Evolutionary conservation across 2,329 filamentous ascomycete genomes (phyloP).

Genomic region (Colletotrichum sp.): DNA sequence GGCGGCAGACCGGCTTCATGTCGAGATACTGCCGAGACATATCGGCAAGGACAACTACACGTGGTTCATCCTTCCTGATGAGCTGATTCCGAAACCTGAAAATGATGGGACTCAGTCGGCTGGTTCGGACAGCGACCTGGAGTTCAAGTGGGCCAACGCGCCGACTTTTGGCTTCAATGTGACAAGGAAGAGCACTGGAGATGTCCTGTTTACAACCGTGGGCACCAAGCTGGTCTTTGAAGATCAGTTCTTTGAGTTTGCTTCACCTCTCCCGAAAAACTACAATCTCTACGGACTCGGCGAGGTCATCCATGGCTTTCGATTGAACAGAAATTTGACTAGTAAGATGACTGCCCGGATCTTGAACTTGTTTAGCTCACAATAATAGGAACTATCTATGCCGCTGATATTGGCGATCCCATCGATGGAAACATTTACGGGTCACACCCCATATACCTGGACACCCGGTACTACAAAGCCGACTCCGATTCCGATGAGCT

Average conservation of each 20-base stretch:
- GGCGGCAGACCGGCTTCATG: slow-evolving; percentile 66
- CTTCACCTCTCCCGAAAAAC: slow-evolving; percentile 67
- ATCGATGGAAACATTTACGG: slow-evolving; percentile 77
- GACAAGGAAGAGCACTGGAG: slow-evolving; percentile 61
- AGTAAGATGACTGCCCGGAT: slow-evolving; percentile 41
- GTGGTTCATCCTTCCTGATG: slow-evolving; percentile 71
- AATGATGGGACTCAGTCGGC: not conserved
- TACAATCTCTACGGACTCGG: slow-evolving; percentile 81
- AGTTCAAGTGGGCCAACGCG: slow-evolving; percentile 57
- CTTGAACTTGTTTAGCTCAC: not conserved
- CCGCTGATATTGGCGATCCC: slow-evolving; percentile 70
- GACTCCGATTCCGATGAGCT: slow-evolving; percentile 50
- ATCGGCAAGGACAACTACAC: slow-evolving; percentile 66
- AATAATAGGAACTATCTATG: slow-evolving; percentile 53
- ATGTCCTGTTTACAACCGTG: slow-evolving; percentile 71
- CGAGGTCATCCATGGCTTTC: slow-evolving; percentile 73
- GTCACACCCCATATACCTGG: slow-evolving; percentile 78
- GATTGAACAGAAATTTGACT: slow-evolving; percentile 76
- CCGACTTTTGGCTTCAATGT: slow-evolving; percentile 74
- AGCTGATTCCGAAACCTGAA: slow-evolving; percentile 62
- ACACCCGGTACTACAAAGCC: slow-evolving; percentile 75
- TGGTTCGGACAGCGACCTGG: slow-evolving; percentile 53
- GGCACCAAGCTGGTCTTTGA: slow-evolving; percentile 73
- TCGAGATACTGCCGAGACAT: slow-evolving; percentile 73
- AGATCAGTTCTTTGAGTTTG: slow-evolving; percentile 80